Evolutionary conservation across 345 rosid species (phyloP).

Genomic region (Balakata baccata): DNA sequence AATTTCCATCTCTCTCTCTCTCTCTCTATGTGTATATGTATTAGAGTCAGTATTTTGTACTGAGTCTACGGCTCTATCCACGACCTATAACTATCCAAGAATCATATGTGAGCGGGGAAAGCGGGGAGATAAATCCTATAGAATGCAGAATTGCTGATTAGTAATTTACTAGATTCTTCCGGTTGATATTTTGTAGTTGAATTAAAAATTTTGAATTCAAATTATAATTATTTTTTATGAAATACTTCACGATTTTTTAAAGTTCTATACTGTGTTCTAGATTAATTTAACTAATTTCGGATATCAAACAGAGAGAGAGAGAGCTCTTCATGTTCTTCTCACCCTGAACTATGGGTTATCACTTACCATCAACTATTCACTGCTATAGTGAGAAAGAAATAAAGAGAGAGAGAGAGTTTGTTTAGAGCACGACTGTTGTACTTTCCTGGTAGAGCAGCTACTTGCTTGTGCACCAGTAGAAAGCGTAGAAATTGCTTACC

Average conservation of each 20-base stretch:
- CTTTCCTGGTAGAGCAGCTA: neutral
- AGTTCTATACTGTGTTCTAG: too few species aligned
- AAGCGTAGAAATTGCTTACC: neutral
- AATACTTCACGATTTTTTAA: too few species aligned
- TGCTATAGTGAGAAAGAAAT: too few species aligned
- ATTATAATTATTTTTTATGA: too few species aligned
- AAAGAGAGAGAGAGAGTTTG: neutral
- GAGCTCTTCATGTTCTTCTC: neutral
- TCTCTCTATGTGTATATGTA: neutral
- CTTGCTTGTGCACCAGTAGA: neutral
- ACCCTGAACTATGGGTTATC: too few species aligned
- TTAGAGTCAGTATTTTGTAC: conserved; percentile 20
- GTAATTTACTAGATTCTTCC: too few species aligned
- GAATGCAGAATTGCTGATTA: too few species aligned
- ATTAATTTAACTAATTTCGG: too few species aligned
- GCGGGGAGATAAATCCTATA: too few species aligned
- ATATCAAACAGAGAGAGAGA: neutral
- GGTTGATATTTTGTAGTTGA: too few species aligned
- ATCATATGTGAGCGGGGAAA: conserved; percentile 16
- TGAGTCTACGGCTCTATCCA: neutral
- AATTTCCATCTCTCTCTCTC: conserved; percentile 20
- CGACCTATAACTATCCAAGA: neutral
- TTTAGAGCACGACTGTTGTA: neutral
- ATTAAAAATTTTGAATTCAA: too few species aligned
- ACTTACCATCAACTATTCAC: neutral